phyloP scores from a whole-genome alignment of 345 rosid species.

The Camelina sativa region DNA sequence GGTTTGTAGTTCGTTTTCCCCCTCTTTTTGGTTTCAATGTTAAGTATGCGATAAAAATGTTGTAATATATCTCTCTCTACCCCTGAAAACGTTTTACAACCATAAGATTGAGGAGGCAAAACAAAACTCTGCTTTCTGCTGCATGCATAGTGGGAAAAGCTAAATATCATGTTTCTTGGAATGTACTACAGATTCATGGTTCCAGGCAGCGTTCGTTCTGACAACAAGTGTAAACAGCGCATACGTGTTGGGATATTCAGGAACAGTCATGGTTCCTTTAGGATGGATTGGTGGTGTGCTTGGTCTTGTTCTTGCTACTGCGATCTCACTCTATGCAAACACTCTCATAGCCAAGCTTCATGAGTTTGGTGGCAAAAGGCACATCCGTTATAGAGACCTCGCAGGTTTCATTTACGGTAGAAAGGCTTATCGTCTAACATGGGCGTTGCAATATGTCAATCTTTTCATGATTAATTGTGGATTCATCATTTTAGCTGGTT shows the following conservation, averaged over 20 bases:
- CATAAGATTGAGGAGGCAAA: background rate
- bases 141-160: background rate
- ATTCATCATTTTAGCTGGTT: constrained; percentile 75
- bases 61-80: background rate
- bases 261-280: constrained; percentile 85
- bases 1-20: background rate
- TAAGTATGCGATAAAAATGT: no score
- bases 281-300: constrained; percentile 84
- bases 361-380: constrained; percentile 86
- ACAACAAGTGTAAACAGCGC: constrained; percentile 92
- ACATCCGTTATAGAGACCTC: constrained; percentile 91
- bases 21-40: no score
- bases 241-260: constrained; percentile 87
- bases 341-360: constrained; percentile 83
- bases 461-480: constrained; percentile 90
- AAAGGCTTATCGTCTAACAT: constrained; percentile 65
- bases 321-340: constrained; percentile 76
- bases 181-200: constrained; percentile 82
- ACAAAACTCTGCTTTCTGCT: constrained; percentile 16
- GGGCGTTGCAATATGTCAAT: constrained; percentile 77
- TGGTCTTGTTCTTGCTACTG: constrained; percentile 71
- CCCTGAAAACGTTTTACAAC: background rate
- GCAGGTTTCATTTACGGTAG: constrained; percentile 79
- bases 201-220: constrained; percentile 80
- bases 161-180: constrained; percentile 21